Evolutionary conservation across 768 basidiomycete genomes (phyloP), one percentile per base, ranked within the genome.

Genomic region (Clitopilus hobsonii): DNA sequence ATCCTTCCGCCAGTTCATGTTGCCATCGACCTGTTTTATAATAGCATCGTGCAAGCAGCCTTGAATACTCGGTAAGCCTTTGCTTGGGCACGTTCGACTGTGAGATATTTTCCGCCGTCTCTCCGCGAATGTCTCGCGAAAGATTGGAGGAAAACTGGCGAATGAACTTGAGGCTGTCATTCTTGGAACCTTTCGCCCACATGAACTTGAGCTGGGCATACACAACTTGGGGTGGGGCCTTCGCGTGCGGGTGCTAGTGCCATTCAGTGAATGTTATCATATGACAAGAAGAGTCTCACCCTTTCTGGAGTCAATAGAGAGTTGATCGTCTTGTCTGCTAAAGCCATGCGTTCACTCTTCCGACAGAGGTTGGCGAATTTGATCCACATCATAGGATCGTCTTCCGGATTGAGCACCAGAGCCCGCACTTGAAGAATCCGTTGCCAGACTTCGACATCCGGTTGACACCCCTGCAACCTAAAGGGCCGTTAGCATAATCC

Each of bases 361-460:
- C 97, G 91, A 66, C 97, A 98, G 1, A 98, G 76, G 63, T 99
- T 98, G 2, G 96, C 93, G 65, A 99, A 98, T 71, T 97, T 94
- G 71, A 99, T 97, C 94, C 95, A 98, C 86, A 97, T 98, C 47
- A 90, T 83, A 41, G 91, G 92, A 66, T 98, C 94, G 58, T 97
- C 94, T 59, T 91, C 91, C 0, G 97, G 96, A 41, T 84, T 90
- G 24, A 98, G 77, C 20, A 99, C 94, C 52, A 98, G 79, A 0
- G 95, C 93, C 52, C 97, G 84, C 49, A 99, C 94, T 76, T 98
- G 96, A 7, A 99, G 76, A 53, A 98, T 91, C 18, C 96, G 85
- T 68, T 98, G 97, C 97, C 97, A 99, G 4, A 97, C 94, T 70
- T 99, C 97, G 28, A 98, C 96, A 63, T 98, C 97, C 22, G 93